A percentile compares a stretch with the other conserved stretches of the same genome.
Conservation (phyloP, 306 rosid species). For the Quercus berberidifolia region DNA sequence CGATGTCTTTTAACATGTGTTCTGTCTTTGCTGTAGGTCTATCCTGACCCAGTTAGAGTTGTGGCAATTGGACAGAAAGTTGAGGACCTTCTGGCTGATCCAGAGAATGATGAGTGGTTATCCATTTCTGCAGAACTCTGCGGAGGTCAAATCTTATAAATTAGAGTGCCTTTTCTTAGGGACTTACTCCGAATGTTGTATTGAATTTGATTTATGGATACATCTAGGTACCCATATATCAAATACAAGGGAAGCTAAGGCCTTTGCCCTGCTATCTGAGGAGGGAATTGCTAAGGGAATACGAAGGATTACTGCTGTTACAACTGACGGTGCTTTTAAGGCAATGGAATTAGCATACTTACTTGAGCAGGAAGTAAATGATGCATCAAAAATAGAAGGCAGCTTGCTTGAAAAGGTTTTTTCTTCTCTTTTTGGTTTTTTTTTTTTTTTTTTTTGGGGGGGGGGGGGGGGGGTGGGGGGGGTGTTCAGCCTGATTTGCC, state of each 20-base stretch:
- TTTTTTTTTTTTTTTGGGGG: background rate
- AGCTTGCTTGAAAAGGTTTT: constrained; percentile 81
- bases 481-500: background rate
- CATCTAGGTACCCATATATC: constrained; percentile 82
- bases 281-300: constrained; percentile 97
- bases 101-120: constrained; percentile 65
- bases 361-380: constrained; percentile 73
- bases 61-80: constrained; percentile 76
- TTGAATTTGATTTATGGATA: constrained; percentile 24
- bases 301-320: constrained; percentile 95
- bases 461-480: too few species aligned
- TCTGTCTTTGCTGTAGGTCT: constrained; percentile 56
- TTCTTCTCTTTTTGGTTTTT: background rate
- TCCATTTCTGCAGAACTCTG: constrained; percentile 86
- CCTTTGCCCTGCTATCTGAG: constrained; percentile 91
- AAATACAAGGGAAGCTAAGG: constrained; percentile 90
- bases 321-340: constrained; percentile 62
- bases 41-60: constrained; percentile 97
- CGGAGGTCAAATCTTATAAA: constrained; percentile 58
- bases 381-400: constrained; percentile 63
- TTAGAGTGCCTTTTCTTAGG: constrained; percentile 6
- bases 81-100: constrained; percentile 84
- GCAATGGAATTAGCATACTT: constrained; percentile 60
- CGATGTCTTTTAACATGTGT: constrained; percentile 4
- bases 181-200: constrained; percentile 15